Conservation (phyloP, 331 rosid genomes). For the Telfairia occidentalis region DNA sequence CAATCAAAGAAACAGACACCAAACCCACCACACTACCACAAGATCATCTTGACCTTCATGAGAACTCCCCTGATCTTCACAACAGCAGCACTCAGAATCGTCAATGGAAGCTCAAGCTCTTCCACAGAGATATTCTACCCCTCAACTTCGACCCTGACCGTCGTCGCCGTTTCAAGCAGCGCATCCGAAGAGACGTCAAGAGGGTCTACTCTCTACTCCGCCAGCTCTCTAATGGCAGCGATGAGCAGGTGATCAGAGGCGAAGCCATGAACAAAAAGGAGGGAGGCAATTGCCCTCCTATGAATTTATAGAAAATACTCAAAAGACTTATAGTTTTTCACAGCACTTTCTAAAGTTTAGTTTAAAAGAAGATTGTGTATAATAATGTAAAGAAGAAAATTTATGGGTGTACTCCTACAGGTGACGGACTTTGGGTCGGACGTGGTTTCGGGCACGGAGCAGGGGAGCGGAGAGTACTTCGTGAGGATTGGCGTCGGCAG, state of each 20-base stretch:
- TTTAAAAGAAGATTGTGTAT: neutral
- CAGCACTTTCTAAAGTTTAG: neutral
- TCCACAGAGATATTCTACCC: conserved; percentile 54
- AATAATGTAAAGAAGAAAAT: neutral
- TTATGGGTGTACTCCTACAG: neutral
- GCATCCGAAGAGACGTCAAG: conserved; percentile 44
- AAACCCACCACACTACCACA: conserved; percentile 9
- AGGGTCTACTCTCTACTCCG: conserved; percentile 41
- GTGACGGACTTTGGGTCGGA: conserved; percentile 63
- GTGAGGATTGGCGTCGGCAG: conserved; percentile 80
- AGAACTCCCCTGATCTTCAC: neutral
- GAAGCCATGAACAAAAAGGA: neutral
- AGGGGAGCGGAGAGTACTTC: conserved; percentile 90
- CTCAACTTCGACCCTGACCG: neutral
- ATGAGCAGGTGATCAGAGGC: neutral
- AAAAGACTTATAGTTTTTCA: neutral
- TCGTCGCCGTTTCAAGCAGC: conserved; percentile 29
- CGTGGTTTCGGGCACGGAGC: conserved; percentile 81
- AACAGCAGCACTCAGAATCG: conserved; percentile 18
- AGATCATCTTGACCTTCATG: conserved; percentile 19
- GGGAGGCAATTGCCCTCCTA: neutral
- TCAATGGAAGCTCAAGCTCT: conserved; percentile 37
- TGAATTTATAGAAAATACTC: neutral
- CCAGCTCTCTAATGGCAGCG: conserved; percentile 17
- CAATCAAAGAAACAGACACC: neutral